Conservation (phyloP, 805 yeast species). For the Tetrapisispora arboricola region DNA sequence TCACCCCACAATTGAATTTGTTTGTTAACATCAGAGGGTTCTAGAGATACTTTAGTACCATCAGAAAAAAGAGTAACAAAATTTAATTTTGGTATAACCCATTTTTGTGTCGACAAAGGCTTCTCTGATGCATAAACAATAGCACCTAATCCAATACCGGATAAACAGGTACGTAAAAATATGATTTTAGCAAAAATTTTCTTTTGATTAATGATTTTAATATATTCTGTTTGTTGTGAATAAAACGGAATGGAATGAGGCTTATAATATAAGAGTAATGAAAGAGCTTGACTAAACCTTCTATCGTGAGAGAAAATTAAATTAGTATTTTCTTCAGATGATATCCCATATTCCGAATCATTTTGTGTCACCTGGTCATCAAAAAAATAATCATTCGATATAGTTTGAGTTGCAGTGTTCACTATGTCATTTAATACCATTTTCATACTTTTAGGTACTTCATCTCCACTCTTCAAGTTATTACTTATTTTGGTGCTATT, state of each 20-base stretch:
- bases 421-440: slow-evolving; percentile 28
- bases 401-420: slow-evolving; percentile 38
- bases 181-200: slow-evolving; percentile 48
- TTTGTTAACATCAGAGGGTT: slow-evolving; percentile 40
- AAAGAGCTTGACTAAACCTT: slow-evolving; percentile 66
- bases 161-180: slow-evolving; percentile 59
- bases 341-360: slow-evolving; percentile 14
- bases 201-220: slow-evolving; percentile 41
- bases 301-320: slow-evolving; percentile 69
- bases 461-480: not conserved
- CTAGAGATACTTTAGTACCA: slow-evolving; percentile 51
- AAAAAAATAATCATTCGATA: slow-evolving; percentile 12
- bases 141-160: slow-evolving; percentile 26
- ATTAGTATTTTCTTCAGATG: slow-evolving; percentile 26
- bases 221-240: slow-evolving; percentile 43
- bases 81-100: slow-evolving; percentile 68
- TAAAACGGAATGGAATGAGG: slow-evolving; percentile 18
- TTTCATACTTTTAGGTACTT: slow-evolving; percentile 10
- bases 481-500: not conserved
- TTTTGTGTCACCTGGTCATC: slow-evolving; percentile 5
- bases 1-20: slow-evolving; percentile 65
- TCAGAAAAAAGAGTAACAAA: slow-evolving; percentile 60
- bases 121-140: slow-evolving; percentile 32
- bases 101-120: slow-evolving; percentile 78
- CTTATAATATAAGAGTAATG: slow-evolving; percentile 38